Evolutionary conservation across 1,284 basidiomycete species (phyloP), one percentile per base, ranked within the genome.

Genomic region (Limonomyces culmigenus): DNA sequence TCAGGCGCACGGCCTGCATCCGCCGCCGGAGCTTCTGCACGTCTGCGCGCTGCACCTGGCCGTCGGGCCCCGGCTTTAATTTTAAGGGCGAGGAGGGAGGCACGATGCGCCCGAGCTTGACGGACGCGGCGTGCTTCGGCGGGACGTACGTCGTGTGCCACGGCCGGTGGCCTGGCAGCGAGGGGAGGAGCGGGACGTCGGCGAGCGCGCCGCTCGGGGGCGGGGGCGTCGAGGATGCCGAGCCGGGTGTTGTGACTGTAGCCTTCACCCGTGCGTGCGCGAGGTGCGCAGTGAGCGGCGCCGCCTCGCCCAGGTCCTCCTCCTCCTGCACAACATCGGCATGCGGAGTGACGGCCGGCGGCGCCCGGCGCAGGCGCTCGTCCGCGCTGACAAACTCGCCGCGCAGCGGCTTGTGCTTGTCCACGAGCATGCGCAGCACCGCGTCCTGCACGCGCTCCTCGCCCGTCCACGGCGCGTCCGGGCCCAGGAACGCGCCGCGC

Each of bases 341-440:
- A n/a, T n/a, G n/a, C n/a, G n/a, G n/a, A n/a, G n/a, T n/a, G 19
- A 57, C 50, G 36, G 47, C 46, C 10, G 59, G 61, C 12, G 58
- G 63, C 25, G 60, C 56, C 30, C 60, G 54, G 50, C 70, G 74
- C 41, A 87, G 56, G 52, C 79, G 84, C 51, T 85, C 65, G 39
- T 88, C 83, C 6, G 83, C 77, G 2, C 71, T 65, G 41, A 65
- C 58, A 21, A 83, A 65, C n/a, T 56, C 49, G 5, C 71, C 73
- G 11, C 80, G 66, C 19, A 84, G 55, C 3, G 84, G 81, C 54
- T 81, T 85, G 58, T 87, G 74, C 46, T 84, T 84, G 59, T 88
- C 84, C 29, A 86, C 65, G 3, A 88, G 67, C 85, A 89, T 88
- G 17, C 83, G 69, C 15, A 88, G 60, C 0, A 87, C 79, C 0